A percentile compares a stretch with the other conserved stretches of the same genome.
Conservation (phyloP, 2,329 filamentous ascomycete genomes). For the Botrytis medusae region DNA sequence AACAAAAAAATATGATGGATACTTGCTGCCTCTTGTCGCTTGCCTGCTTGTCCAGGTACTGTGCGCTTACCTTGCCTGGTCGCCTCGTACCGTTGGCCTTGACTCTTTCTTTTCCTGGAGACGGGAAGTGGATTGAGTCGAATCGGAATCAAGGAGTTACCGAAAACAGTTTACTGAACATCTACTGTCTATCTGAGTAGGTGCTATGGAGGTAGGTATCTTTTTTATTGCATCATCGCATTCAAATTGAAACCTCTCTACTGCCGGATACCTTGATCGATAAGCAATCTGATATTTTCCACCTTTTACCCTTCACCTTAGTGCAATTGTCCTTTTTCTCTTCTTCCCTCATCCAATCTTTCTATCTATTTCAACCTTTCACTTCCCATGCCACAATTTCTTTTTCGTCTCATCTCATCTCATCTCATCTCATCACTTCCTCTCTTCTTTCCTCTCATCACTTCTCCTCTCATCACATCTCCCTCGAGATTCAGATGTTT, state of each 20-base stretch:
- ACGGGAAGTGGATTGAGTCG: slow-evolving; percentile 6
- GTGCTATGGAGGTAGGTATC: not conserved
- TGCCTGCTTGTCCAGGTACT: not conserved
- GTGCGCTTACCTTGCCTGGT: not conserved
- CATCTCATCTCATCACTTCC: slow-evolving; percentile 6
- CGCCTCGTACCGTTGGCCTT: slow-evolving; percentile 1
- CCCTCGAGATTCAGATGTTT: slow-evolving; percentile 21
- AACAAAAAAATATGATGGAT: not conserved
- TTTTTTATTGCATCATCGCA: not conserved
- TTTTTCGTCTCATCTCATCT: not conserved
- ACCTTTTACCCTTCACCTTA: not conserved
- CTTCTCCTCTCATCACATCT: slow-evolving; percentile 9
- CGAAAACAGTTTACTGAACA: not conserved
- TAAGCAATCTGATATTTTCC: not conserved
- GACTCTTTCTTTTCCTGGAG: slow-evolving; percentile 7
- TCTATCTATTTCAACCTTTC: slow-evolving; percentile 20
- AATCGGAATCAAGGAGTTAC: not conserved
- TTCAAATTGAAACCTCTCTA: not conserved
- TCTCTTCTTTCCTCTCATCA: slow-evolving; percentile 21
- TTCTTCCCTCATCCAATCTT: not conserved
- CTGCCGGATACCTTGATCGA: not conserved
- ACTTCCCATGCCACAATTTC: slow-evolving; percentile 8
- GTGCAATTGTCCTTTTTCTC: not conserved
- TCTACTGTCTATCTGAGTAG: not conserved
- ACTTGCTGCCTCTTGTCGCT: slow-evolving; percentile 11